These are phyloP conservation scores for Neolecta irregularis DNA, from an alignment of 1,139 yeast species.

Conservation along the genomic window DNA sequence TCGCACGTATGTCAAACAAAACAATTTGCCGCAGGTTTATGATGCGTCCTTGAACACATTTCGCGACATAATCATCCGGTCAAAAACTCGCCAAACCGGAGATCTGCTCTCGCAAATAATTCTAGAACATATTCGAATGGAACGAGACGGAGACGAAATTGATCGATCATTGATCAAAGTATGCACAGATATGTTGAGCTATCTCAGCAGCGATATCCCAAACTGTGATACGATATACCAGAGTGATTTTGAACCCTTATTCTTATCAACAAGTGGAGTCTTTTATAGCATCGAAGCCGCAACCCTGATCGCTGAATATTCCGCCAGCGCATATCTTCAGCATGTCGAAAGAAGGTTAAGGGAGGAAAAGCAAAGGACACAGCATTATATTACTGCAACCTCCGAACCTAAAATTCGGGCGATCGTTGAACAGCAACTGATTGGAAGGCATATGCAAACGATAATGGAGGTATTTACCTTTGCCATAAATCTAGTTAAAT, in stretches of 20 bases:
- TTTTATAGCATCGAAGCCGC: slow-evolving; percentile 39
- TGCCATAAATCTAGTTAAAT: slow-evolving; percentile 1
- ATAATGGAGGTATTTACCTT: slow-evolving; percentile 28
- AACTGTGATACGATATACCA: slow-evolving; percentile 37
- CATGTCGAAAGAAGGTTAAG: slow-evolving; percentile 37
- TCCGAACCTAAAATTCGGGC: slow-evolving; percentile 41
- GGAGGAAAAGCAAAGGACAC: slow-evolving; percentile 45
- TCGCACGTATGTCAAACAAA: slow-evolving; percentile 68
- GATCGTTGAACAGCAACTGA: slow-evolving; percentile 46
- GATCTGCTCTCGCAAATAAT: slow-evolving; percentile 34
- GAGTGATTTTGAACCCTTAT: slow-evolving; percentile 49
- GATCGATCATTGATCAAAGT: slow-evolving; percentile 48
- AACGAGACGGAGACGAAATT: slow-evolving; percentile 45
- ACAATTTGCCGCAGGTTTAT: slow-evolving; percentile 48
- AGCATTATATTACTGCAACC: slow-evolving; percentile 38
- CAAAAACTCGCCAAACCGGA: slow-evolving; percentile 38
- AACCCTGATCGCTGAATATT: slow-evolving; percentile 29
- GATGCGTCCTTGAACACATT: slow-evolving; percentile 60
- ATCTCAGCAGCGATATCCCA: slow-evolving; percentile 29
- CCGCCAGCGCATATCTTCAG: slow-evolving; percentile 43
- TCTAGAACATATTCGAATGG: slow-evolving; percentile 42
- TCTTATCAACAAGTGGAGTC: slow-evolving; percentile 39
- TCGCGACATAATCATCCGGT: slow-evolving; percentile 31
- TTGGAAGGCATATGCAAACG: slow-evolving; percentile 42
- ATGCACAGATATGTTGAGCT: slow-evolving; percentile 58